Base-by-base conservation (phyloP, 441 rosid species). In the Pelargonium australe region DNA sequence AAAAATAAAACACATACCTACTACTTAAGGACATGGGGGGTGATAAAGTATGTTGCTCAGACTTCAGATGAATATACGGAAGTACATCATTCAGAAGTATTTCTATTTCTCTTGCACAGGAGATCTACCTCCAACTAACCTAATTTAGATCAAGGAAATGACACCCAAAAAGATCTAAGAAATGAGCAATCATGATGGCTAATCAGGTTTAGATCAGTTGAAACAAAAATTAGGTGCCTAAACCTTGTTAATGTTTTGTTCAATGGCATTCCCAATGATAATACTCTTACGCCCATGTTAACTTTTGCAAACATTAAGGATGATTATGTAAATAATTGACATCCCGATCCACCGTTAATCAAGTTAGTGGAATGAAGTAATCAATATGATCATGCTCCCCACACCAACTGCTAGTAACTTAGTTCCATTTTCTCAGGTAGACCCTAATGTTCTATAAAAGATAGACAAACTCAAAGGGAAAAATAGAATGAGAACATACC, bases 401-500 rank as follows among this genome's bases (percentile, higher is more conserved):
- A 16, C 62, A 55, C 37, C 37, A 34, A 34, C 37, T 55, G 62
- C 2, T 17, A 17, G 25, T 55, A 55, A 55, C 62, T 14, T 9
- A 10, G 23, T 55, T 55, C 25, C 62, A 55, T 55, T 16, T 34
- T 34, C 25, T 55, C 62, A 7, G 23, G 11, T 57, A 57, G 28
- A 57, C 28, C 2, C 20, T 57, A 25, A 57, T 17, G 25, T 17
- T 57, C 37, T 57, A 23, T 57, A 8, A 5, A 34, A 34, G 37
- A 25, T 25, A 25, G 31, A 34, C 62, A 55, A 16, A 55, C 7
- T 25, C 23, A 55, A 55, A 55, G 62, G 62, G 19, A 43, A 60
- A 57, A 16, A 17, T 62, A 64, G 64, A 67, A 53, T 64, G 57
- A 67, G 75, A 57, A 17, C 79, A 28, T 85, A 94, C 97, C 84